Base-by-base conservation (phyloP, 2,329 filamentous ascomycete species). In the Alternaria ethzedia region DNA sequence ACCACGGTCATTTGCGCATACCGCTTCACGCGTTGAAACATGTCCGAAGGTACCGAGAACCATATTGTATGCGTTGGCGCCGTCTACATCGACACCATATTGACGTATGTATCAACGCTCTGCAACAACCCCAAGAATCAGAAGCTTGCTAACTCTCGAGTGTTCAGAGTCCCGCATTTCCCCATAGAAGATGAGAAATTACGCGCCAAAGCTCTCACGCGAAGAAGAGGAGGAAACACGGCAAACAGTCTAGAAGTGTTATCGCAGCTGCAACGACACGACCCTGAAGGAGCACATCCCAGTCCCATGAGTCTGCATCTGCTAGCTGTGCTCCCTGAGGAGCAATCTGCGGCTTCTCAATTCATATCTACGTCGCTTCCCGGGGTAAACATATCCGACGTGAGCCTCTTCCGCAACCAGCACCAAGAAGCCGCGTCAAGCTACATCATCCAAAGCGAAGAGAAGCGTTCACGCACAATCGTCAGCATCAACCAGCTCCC, bases 101-200 rank as follows among this genome's bases (percentile, higher is more conserved):
- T 65, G 25, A 54, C 49, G 59, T 62, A 59, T 8, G 59, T 47
- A 32, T 11, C 8, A 13, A 26, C 15, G 6, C 36, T 17, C 30
- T 21, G n/a, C 45, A 6, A n/a, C 12, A 49, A 8, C 9, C 20
- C 12, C 9, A 9, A 50, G 8, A 61, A 21, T 12, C 11, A 17
- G 8, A 11, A 10, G 13, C 13, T 30, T 32, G 25, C 26, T 47
- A 17, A 47, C 0, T 20, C 1, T 17, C 25, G 5, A 26, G 10
- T 15, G 32, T 9, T 20, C 75, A 91, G 89, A 65, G 86, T 92
- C 32, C 87, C 89, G 4, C 81, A 87, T 72, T 93, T 88, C 74
- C 91, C 91, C 2, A 78, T 79, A 7, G 91, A 94, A 80, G 91
- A 94, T 81, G 85, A 88, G 51, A 94, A 94, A 78, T 83, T 92